Conservation (phyloP, 306 rosid species). For the Pterocarpus macrocarpus region DNA sequence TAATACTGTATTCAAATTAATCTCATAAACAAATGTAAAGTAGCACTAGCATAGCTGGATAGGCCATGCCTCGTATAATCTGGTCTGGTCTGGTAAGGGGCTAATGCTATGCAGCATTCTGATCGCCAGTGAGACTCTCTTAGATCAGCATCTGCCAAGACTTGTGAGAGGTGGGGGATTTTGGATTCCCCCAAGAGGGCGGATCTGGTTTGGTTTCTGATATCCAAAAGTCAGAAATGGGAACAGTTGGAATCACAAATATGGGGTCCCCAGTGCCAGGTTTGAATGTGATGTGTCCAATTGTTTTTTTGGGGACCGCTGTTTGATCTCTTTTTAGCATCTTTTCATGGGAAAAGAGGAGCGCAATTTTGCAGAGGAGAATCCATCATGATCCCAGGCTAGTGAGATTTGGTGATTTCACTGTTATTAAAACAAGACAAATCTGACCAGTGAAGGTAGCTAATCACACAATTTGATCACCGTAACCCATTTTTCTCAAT, state of each 20-base stretch:
- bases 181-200: neutral
- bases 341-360: constrained; percentile 26
- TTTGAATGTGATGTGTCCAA: constrained; percentile 43
- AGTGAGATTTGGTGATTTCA: constrained; percentile 7
- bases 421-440: neutral
- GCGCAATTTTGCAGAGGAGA: neutral
- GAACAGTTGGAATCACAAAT: constrained; percentile 31
- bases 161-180: neutral
- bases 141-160: neutral
- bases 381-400: constrained; percentile 2
- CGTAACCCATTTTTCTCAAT: too few species aligned
- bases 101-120: neutral
- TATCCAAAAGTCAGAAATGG: constrained; percentile 41
- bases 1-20: too few species aligned
- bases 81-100: neutral
- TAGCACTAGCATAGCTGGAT: neutral
- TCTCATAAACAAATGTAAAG: neutral
- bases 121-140: neutral
- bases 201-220: constrained; percentile 36
- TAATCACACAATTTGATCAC: neutral
- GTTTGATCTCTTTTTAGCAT: constrained; percentile 29
- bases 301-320: constrained; percentile 4
- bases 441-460: neutral
- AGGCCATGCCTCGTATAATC: neutral
- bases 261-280: constrained; percentile 16